These are phyloP conservation scores for Grigorovia yakushimaensis DNA, from an alignment of 805 yeast genomes.

Conservation along the genomic window DNA sequence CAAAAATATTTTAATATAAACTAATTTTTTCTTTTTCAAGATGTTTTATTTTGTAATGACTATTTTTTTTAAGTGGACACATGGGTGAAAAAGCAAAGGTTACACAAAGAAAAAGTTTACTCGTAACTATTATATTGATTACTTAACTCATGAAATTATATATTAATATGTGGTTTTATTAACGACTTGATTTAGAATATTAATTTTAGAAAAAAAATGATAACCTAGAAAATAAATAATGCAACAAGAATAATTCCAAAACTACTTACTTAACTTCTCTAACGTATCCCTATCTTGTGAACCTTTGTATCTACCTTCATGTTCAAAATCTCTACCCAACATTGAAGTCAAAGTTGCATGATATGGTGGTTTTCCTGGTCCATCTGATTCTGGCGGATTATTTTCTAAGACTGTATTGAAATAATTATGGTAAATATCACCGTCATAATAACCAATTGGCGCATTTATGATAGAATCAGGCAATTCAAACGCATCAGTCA, in stretches of 20 bases:
- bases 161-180: too few relatives aligned
- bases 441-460: constrained; percentile 70
- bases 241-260: not conserved
- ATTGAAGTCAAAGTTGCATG: constrained; percentile 31
- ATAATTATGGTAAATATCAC: constrained; percentile 76
- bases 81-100: not conserved
- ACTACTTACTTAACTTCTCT: constrained; percentile 23
- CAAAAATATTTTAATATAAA: too few relatives aligned
- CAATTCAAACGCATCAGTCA: constrained; percentile 77
- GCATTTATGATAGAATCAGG: constrained; percentile 77
- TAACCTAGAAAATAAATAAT: not conserved
- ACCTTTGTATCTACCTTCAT: constrained; percentile 29
- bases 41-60: too few relatives aligned
- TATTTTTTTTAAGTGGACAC: too few relatives aligned
- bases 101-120: too few relatives aligned
- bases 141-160: not conserved
- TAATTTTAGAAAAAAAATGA: not conserved
- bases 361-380: constrained; percentile 41
- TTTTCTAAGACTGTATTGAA: constrained; percentile 47
- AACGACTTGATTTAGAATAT: not conserved
- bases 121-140: too few relatives aligned
- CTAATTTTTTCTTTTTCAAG: not conserved
- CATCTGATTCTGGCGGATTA: constrained; percentile 42
- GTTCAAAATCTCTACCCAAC: constrained; percentile 30
- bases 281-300: constrained; percentile 25